Percentiles rank a stretch among this genome's conserved stretches.
phyloP scores from a whole-genome alignment of 305 asterid species.

The Fraxinus velutina region DNA sequence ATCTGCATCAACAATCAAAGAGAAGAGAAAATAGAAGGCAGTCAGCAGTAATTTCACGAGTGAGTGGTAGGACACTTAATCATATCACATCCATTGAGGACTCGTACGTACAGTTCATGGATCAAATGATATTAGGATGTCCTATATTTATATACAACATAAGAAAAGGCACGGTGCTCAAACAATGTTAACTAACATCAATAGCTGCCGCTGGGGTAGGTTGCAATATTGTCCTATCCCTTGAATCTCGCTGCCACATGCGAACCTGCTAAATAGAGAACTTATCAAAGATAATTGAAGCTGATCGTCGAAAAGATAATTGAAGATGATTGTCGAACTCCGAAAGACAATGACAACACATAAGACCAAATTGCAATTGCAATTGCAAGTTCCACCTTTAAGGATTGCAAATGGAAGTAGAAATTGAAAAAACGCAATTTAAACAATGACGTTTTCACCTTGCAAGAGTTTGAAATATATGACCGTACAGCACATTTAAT shows the following conservation, averaged over 20 bases:
- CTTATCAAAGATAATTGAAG: background rate
- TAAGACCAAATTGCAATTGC: conserved; percentile 3
- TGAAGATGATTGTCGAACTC: background rate
- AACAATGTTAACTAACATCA: conserved; percentile 58
- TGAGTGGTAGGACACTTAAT: background rate
- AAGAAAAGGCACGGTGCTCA: conserved; percentile 6
- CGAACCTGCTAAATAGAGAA: conserved; percentile 55
- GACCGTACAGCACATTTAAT: background rate
- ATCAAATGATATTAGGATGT: conserved; percentile 9
- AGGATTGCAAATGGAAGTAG: conserved; percentile 9
- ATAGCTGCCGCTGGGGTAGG: conserved; percentile 92
- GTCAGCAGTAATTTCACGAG: conserved; percentile 15
- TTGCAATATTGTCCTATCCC: conserved; percentile 87
- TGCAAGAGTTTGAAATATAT: background rate
- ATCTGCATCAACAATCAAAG: conserved; percentile 54
- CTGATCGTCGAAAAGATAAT: background rate
- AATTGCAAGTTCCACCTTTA: conserved; percentile 9
- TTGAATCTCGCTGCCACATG: conserved; percentile 90
- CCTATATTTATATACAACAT: conserved; percentile 11
- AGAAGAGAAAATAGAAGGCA: conserved; percentile 7
- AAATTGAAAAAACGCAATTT: background rate
- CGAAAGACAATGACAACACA: background rate
- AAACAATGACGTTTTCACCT: background rate
- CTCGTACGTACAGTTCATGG: background rate
- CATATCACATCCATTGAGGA: conserved; percentile 1